Percentiles rank a stretch among this genome's conserved stretches.
Evolutionary conservation across 768 basidiomycete genomes (phyloP).

Genomic region (Boletus eberwhitei): DNA sequence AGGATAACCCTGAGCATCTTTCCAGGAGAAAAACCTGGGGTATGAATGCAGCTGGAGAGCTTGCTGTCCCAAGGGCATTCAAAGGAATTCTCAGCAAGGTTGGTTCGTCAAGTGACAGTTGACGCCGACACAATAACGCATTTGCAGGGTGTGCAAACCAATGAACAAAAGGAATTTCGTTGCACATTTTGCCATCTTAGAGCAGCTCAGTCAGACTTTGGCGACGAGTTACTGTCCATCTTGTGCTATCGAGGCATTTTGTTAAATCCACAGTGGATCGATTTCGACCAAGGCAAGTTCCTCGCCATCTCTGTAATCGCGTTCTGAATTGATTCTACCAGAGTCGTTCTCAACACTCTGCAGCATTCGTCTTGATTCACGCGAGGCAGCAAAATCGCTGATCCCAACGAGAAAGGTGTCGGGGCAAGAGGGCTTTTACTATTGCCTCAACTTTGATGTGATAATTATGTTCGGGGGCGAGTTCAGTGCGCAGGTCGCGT

Average conservation of each 20-base stretch:
- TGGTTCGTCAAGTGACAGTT: neutral
- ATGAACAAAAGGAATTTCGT: conserved; percentile 15
- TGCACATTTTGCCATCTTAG: neutral
- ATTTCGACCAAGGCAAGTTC: neutral
- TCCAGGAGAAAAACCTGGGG: conserved; percentile 9
- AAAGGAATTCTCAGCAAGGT: conserved; percentile 8
- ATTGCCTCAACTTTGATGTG: conserved; percentile 1
- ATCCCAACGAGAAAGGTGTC: neutral
- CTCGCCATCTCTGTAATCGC: neutral
- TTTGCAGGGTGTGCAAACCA: conserved; percentile 7
- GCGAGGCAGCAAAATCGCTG: conserved; percentile 3
- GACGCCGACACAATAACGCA: neutral
- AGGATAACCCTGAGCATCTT: conserved; percentile 4
- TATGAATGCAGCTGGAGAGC: neutral
- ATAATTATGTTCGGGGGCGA: conserved; percentile 16
- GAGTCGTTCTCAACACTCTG: conserved; percentile 15
- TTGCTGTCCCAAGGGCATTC: conserved; percentile 5
- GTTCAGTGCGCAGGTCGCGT: conserved; percentile 26
- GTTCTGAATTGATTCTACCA: neutral
- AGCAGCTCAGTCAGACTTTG: neutral
- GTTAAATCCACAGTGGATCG: conserved; percentile 12
- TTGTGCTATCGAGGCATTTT: conserved; percentile 14
- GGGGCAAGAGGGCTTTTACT: conserved; percentile 3
- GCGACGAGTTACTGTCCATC: neutral
- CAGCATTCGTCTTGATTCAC: conserved; percentile 2